Base-by-base conservation (phyloP, 1,284 basidiomycete genomes). In the Melampsora larici-populina region DNA sequence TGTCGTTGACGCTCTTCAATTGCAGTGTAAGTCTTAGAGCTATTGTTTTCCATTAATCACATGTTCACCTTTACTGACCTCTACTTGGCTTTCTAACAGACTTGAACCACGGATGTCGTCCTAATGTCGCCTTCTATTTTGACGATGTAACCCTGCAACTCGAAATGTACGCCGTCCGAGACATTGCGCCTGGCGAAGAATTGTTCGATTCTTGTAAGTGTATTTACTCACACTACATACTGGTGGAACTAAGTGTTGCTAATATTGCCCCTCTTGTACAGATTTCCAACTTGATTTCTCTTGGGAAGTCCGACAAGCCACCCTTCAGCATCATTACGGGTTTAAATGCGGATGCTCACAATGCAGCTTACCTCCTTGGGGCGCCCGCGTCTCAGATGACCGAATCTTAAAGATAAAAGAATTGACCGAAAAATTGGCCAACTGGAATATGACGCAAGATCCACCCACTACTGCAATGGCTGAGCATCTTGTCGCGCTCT, bases 301-400 rank as follows among this genome's bases (percentile, higher is more conserved):
- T n/a, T 48, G 62, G n/a, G 63, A 65, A 66, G 43, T 51, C 17
- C 60, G 71, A 55, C 40, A 49, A 13, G 13, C 49, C 24, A 13
- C 21, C 17, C 63, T 74, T 21, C 43, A 55, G 2, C 24, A n/a
- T 11, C n/a, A 31, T n/a, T 74, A 74, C 31, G 71, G 71, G 0
- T 74, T 74, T 31, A 46, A 74, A n/a, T 74, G 71, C 66, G 63
- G 62, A 51, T 74, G 71, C 48, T 74, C 71, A 17, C 71, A 74
- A 24, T 74, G 71, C 24, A 63, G 58, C 17, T 66, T 74, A 48
- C 33, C 62, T 18, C 36, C 62, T 36, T 31, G 40, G 18, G 71
- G 66, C 46, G 63, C 58, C 29, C 31, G 40, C 2, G 63, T 48
- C 24, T 74, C 71, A 8, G 71, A 74, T 36, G 21, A 8, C 29